Base-by-base conservation (phyloP, 257 asterid species). In the Ocimum tenuiflorum region DNA sequence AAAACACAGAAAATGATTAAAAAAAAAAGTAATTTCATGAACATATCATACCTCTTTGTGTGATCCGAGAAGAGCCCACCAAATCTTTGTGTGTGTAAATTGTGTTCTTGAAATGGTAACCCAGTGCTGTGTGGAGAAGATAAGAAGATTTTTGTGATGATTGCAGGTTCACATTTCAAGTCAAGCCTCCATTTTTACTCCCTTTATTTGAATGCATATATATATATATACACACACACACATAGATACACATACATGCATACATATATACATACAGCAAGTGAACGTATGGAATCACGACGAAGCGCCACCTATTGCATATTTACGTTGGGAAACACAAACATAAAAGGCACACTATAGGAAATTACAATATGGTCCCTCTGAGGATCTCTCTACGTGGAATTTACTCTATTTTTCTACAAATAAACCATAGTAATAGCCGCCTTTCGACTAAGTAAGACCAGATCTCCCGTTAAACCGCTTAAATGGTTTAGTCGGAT, bases 221-320 rank as follows among this genome's bases (percentile, higher is more conserved):
- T 39, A 24, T 43, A 50, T 45, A 13, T 45, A 9, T 50, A n/a
- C 33, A 9, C 31, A 14, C 15, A 27, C 13, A 51, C 22, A 24
- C 13, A 24, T 50, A 15, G n/a, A 39, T 1, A n/a, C n/a, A n/a
- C n/a, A n/a, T n/a, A n/a, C n/a, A n/a, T n/a, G 11, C 33, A 8
- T 45, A 9, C 31, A 14, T 24, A 27, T 19, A 51, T 36, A 24
- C 13, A 24, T 50, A 15, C 56, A 38, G 31, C 35, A 36, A 17
- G 11, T 50, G 50, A 19, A 4, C 29, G 14, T 23, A 13, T 23
- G 72, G 58, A 42, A 38, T 19, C 13, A 50, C 35, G 67, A 14
- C 13, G 48, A 39, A 14, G 50, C 65, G 73, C 73, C 78, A 73
- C 78, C 73, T 56, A 29, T 36, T 33, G 41, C 50, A 12, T 18